Conservation (phyloP, 148 eudicot species). For the Arbutus unedo region DNA sequence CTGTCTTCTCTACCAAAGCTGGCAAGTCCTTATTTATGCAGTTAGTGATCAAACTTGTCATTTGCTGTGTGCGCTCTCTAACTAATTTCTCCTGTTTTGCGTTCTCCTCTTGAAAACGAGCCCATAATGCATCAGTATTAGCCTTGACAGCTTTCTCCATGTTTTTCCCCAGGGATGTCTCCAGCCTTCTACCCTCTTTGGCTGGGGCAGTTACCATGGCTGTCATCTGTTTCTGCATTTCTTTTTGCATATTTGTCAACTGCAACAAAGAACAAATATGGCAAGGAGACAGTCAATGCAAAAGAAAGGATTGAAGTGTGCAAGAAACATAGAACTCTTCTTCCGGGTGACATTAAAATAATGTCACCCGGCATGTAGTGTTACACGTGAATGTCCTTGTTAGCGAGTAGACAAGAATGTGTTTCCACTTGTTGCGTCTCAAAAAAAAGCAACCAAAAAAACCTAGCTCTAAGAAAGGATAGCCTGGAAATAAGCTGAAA, state of each 20-base stretch:
- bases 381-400: neutral
- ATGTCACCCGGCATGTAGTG: neutral
- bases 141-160: constrained; percentile 76
- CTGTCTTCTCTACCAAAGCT: constrained; percentile 53
- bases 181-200: constrained; percentile 84
- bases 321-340: neutral
- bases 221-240: constrained; percentile 70
- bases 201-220: constrained; percentile 45
- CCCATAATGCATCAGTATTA: constrained; percentile 82
- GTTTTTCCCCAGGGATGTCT: constrained; percentile 61
- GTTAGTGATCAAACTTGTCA: constrained; percentile 47
- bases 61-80: constrained; percentile 67
- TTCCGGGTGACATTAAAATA: neutral
- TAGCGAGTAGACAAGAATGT: neutral
- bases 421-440: neutral
- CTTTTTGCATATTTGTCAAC: constrained; percentile 63
- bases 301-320: neutral
- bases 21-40: constrained; percentile 60
- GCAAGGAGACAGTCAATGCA: neutral
- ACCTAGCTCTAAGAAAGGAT: neutral
- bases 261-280: constrained; percentile 28
- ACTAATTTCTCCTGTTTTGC: constrained; percentile 67
- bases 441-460: neutral
- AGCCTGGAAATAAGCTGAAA: neutral
- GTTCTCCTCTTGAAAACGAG: constrained; percentile 68